Conservation (phyloP, 2,329 filamentous ascomycete species). For the Endoconidiophora laricicola region DNA sequence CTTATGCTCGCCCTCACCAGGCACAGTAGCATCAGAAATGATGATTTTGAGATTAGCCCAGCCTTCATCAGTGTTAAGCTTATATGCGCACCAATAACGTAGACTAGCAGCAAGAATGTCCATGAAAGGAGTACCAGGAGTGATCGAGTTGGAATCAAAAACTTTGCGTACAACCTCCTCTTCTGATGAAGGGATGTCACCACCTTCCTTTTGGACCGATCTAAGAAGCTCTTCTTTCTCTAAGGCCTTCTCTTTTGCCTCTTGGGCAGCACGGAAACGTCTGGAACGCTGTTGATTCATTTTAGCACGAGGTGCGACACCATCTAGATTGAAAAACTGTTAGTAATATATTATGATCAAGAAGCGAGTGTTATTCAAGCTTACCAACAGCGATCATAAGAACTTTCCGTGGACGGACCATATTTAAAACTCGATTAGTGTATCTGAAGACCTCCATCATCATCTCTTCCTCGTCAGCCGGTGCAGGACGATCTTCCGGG, state of each 20-base stretch:
- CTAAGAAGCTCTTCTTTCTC: slow-evolving; percentile 81
- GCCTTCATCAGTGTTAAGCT: slow-evolving; percentile 87
- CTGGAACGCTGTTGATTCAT: slow-evolving; percentile 99
- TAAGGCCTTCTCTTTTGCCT: slow-evolving; percentile 83
- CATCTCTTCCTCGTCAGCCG: slow-evolving; percentile 95
- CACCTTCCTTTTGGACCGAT: slow-evolving; percentile 61
- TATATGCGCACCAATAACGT: slow-evolving; percentile 94
- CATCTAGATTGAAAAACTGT: slow-evolving; percentile 40
- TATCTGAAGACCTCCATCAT: slow-evolving; percentile 98
- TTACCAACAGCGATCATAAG: slow-evolving; percentile 92
- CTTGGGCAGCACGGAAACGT: slow-evolving; percentile 84
- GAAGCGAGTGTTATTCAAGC: slow-evolving; percentile 18
- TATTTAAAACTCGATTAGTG: slow-evolving; percentile 96
- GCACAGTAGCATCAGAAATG: slow-evolving; percentile 94
- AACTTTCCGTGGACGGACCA: slow-evolving; percentile 90
- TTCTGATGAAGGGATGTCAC: slow-evolving; percentile 25
- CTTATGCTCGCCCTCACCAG: slow-evolving; percentile 96
- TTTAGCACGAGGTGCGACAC: slow-evolving; percentile 91
- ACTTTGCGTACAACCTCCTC: slow-evolving; percentile 63
- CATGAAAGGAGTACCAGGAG: slow-evolving; percentile 97
- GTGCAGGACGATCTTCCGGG: slow-evolving; percentile 80
- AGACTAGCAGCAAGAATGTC: slow-evolving; percentile 79
- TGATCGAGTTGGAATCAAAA: slow-evolving; percentile 79
- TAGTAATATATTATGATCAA: slow-evolving; percentile 16
- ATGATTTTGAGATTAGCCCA: slow-evolving; percentile 96